Base-by-base conservation (phyloP, 371 early-diverging fungal species). In the Zopfochytrium polystomum region DNA sequence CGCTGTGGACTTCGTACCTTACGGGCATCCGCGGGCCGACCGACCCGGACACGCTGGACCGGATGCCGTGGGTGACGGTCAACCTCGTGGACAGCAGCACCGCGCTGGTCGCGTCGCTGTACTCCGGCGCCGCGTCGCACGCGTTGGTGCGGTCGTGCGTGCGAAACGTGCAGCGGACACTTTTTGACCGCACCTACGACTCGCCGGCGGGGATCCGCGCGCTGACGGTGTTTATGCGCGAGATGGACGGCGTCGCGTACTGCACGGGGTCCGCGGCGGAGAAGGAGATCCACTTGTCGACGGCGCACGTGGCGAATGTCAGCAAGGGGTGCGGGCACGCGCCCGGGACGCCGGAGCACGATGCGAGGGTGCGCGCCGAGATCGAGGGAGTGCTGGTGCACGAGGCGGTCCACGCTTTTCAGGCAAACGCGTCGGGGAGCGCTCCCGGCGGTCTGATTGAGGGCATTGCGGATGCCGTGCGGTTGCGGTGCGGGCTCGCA, bases 391-490 rank as follows among this genome's bases (percentile, higher is more conserved):
- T 75, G 20, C 29, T 75, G 7, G 9, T 46, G 25, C 75, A 75
- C 54, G 75, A 75, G 52, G 2, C 51, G 23, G 63, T 60, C 26
- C 75, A 72, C 38, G 66, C 46, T 15, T 67, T 45, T 51, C 71
- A 71, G 44, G 15, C 11, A 34, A 60, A 65, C 50, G 60, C 27
- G 2, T 1, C 25, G 31, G 55, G 44, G 15, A n/a, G 48, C 6
- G 57, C 65, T 9, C 60, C 58, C 20, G 53, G 53, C 1, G 42
- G 52, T 20, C 44, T 74, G 35, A 60, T 74, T 20, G 74, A 74
- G 49, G 74, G 74, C 3, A 50, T 74, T 20, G 71, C 74, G 15
- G 74, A 74, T 50, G 66, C 49, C 34, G 66, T 74, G 38, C 55
- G 76, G 26, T 45, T 76, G 48, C 43, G 47, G 9, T 52, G 56